A percentile compares a stretch with the other conserved stretches of the same genome.
Evolutionary conservation across 2,329 filamentous ascomycete species (phyloP).

Genomic region (Nemania serpens): DNA sequence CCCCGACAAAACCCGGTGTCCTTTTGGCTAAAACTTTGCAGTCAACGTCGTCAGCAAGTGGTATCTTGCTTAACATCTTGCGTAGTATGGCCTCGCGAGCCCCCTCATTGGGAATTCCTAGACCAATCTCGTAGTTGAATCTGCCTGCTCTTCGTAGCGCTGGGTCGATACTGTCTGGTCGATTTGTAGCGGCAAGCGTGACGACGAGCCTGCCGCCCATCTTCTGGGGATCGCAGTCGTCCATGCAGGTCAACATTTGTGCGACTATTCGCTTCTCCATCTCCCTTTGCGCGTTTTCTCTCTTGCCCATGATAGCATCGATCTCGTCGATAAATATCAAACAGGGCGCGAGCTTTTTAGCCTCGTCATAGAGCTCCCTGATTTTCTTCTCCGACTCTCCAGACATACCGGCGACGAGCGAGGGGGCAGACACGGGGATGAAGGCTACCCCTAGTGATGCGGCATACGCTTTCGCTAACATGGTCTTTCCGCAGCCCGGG

Average conservation of each 20-base stretch:
- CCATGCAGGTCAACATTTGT: slow-evolving; percentile 86
- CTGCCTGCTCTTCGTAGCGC: slow-evolving; percentile 73
- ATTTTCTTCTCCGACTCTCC: slow-evolving; percentile 89
- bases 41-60: slow-evolving; percentile 71
- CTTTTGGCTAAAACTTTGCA: slow-evolving; percentile 75
- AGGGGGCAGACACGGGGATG: slow-evolving; percentile 80
- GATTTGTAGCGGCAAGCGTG: slow-evolving; percentile 88
- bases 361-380: slow-evolving; percentile 84
- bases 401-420: slow-evolving; percentile 83
- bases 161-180: slow-evolving; percentile 83
- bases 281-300: slow-evolving; percentile 80
- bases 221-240: slow-evolving; percentile 73
- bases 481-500: slow-evolving; percentile 85
- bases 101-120: slow-evolving; percentile 81
- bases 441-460: slow-evolving; percentile 77
- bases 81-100: slow-evolving; percentile 79
- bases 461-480: slow-evolving; percentile 80
- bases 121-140: slow-evolving; percentile 84
- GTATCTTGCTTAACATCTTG: slow-evolving; percentile 69
- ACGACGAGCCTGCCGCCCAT: slow-evolving; percentile 77
- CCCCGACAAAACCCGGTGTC: slow-evolving; percentile 91
- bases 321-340: slow-evolving; percentile 92
- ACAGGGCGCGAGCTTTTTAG: slow-evolving; percentile 82
- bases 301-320: slow-evolving; percentile 86
- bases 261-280: slow-evolving; percentile 88